Evolutionary conservation across 2,329 filamentous ascomycete species (phyloP), one percentile per base, ranked within the genome.

Genomic region (Alternaria ventricosa): DNA sequence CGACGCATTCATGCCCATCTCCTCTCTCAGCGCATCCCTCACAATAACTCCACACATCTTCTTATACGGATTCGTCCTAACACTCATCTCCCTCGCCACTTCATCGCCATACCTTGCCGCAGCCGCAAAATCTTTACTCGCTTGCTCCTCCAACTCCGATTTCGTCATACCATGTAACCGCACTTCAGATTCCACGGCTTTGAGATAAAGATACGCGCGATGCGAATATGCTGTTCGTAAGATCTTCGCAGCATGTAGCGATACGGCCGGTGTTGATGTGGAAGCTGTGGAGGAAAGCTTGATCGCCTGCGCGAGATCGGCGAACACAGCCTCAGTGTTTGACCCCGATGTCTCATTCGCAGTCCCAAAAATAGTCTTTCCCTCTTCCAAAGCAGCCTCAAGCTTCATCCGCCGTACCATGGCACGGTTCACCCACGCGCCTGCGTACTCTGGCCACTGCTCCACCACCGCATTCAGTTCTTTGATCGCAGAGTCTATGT

Each of bases 201-300:
- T 81, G 1, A 81, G 61, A 41, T 81, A 77, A n/a, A 82, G 60
- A 33, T 80, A 80, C 4, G 78, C 91, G 53, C 90, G 86, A 76
- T 94, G 92, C 0, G 91, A 93, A 71, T 92, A 87, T 5, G 90
- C 89, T 68, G 89, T 87, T 2, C 89, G 88, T 9, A 95, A 80
- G 0, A 91, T 89, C 61, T 87, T 89, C 11, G 87, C 88, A 28
- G 88, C 87, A 55, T 88, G 86, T 7, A 88, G 84, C 3, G 90
- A 93, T 33, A 93, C 82, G 0, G 72, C 59, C 0, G 50, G 58
- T 13, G 86, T 80, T 2, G 84, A 76, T 0, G 82, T 84, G 1
- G 79, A 72, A 1, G 79, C 70, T 0, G 72, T 64, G 1, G 69
- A 25, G 3, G 90, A 7, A 86, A 86, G 41, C 89, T 84, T 51